phyloP scores from a whole-genome alignment of 805 yeast genomes.

The Zygosaccharomyces gambellarensis region DNA sequence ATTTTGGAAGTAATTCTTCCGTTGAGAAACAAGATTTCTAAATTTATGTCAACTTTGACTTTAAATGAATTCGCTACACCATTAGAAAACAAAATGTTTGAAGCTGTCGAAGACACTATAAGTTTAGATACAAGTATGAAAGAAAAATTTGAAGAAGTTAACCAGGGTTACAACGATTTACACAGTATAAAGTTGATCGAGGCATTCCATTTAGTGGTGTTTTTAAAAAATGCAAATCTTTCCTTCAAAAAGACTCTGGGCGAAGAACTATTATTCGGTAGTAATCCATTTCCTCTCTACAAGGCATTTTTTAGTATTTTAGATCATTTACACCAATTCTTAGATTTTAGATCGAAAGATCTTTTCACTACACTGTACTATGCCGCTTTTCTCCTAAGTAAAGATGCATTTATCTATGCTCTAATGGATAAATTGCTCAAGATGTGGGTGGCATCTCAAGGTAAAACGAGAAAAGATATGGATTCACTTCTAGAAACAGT shows the following conservation, averaged over 20 bases:
- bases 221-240: slow-evolving; percentile 52
- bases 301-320: slow-evolving; percentile 36
- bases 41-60: slow-evolving; percentile 10
- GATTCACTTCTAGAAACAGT: slow-evolving; percentile 46
- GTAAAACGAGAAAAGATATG: slow-evolving; percentile 48
- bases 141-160: slow-evolving; percentile 10
- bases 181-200: slow-evolving; percentile 36
- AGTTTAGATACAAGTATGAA: slow-evolving; percentile 6
- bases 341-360: slow-evolving; percentile 13
- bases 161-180: slow-evolving; percentile 11
- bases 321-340: slow-evolving; percentile 25
- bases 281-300: slow-evolving; percentile 47
- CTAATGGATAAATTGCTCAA: slow-evolving; percentile 54
- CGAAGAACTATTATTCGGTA: slow-evolving; percentile 62
- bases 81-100: slow-evolving; percentile 9
- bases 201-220: slow-evolving; percentile 50
- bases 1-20: slow-evolving; percentile 17
- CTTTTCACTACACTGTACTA: slow-evolving; percentile 36
- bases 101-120: slow-evolving; percentile 13
- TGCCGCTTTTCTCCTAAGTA: slow-evolving; percentile 32
- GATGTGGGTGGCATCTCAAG: slow-evolving; percentile 57
- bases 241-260: slow-evolving; percentile 57
- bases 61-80: slow-evolving; percentile 16
- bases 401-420: slow-evolving; percentile 52
- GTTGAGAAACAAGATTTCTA: slow-evolving; percentile 5